Conservation (phyloP, 495 filamentous ascomycete genomes). For the Symbiotaphrina buchneri region DNA sequence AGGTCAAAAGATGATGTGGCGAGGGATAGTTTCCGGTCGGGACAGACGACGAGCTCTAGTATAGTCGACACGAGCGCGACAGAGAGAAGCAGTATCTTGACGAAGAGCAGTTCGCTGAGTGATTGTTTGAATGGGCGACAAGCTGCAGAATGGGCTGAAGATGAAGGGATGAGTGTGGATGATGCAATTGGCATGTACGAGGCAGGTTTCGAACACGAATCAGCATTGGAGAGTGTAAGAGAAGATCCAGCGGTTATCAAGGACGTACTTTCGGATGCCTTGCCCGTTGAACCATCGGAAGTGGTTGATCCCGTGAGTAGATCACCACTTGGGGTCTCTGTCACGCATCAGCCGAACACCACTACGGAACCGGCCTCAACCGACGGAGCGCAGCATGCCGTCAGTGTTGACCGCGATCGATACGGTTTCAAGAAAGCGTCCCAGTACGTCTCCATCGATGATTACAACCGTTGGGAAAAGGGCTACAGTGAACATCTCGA, state of each 20-base stretch:
- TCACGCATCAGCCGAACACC: background rate
- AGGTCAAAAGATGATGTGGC: slow-evolving; percentile 33
- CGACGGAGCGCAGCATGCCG: background rate
- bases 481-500: slow-evolving; percentile 45
- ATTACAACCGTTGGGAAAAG: slow-evolving; percentile 67
- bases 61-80: slow-evolving; percentile 44
- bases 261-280: too few relatives aligned
- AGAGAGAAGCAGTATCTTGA: slow-evolving; percentile 61
- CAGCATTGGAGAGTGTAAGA: slow-evolving; percentile 11
- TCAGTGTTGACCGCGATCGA: slow-evolving; percentile 33
- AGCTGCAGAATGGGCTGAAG: slow-evolving; percentile 26
- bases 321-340: too few relatives aligned
- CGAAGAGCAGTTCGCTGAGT: slow-evolving; percentile 55
- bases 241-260: too few relatives aligned
- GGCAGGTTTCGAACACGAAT: slow-evolving; percentile 49
- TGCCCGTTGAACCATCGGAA: too few relatives aligned
- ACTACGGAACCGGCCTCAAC: background rate
- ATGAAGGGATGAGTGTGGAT: slow-evolving; percentile 65
- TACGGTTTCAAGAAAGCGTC: slow-evolving; percentile 87
- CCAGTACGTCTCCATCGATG: slow-evolving; percentile 46
- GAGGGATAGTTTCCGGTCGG: slow-evolving; percentile 51
- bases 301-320: too few relatives aligned
- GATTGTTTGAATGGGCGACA: slow-evolving; percentile 31
- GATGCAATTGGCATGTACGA: slow-evolving; percentile 90
- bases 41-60: slow-evolving; percentile 44